A percentile compares a stretch with the other conserved stretches of the same genome.
Conservation (phyloP, 148 eudicot genomes). For the Linanthus parryae region DNA sequence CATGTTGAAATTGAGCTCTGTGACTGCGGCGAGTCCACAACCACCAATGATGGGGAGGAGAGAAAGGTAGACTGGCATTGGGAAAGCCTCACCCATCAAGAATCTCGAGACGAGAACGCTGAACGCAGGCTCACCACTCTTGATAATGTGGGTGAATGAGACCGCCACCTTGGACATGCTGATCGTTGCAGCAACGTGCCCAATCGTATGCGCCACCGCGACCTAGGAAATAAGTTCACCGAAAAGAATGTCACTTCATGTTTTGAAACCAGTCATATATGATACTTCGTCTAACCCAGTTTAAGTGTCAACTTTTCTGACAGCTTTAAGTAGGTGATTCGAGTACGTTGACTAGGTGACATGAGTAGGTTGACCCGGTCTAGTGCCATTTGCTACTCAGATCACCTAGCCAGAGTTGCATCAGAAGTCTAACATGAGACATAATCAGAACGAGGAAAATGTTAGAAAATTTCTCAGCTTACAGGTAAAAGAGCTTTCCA, state of each 20-base stretch:
- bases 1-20: slow-evolving; percentile 47
- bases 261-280: too few relatives aligned
- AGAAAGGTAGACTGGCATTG: slow-evolving; percentile 37
- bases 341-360: too few relatives aligned
- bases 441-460: too few relatives aligned
- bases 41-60: slow-evolving; percentile 50
- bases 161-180: slow-evolving; percentile 62
- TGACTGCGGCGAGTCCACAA: slow-evolving; percentile 42
- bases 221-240: slow-evolving; percentile 20
- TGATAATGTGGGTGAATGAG: slow-evolving; percentile 45
- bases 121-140: slow-evolving; percentile 45
- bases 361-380: too few relatives aligned
- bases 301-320: too few relatives aligned
- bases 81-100: slow-evolving; percentile 36
- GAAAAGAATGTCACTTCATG: too few relatives aligned
- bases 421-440: too few relatives aligned
- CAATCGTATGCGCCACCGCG: slow-evolving; percentile 54
- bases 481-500: slow-evolving; percentile 50
- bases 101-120: slow-evolving; percentile 37
- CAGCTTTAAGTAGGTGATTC: too few relatives aligned
- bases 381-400: too few relatives aligned
- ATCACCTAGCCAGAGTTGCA: too few relatives aligned
- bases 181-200: slow-evolving; percentile 54
- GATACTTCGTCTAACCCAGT: too few relatives aligned
- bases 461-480: slow-evolving; percentile 17